A percentile compares a stretch with the other conserved stretches of the same genome.
These are phyloP conservation scores for Rosa lucieae DNA, from an alignment of 306 rosid genomes.

Conservation along the genomic window DNA sequence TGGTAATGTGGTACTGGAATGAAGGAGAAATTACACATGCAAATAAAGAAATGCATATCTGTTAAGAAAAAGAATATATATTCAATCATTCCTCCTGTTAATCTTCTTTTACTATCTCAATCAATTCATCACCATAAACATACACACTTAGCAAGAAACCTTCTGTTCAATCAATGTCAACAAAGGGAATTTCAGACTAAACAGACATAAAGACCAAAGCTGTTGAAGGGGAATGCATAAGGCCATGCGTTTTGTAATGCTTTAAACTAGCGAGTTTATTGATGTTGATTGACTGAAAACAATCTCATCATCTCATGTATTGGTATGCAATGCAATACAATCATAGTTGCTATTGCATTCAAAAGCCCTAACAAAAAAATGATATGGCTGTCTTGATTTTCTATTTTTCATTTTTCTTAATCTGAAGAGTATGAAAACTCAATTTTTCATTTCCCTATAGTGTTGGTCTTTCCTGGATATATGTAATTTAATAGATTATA, in stretches of 20 bases:
- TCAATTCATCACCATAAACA: neutral
- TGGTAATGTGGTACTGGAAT: slow-evolving; percentile 10
- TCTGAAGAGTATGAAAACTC: neutral
- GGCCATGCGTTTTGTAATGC: neutral
- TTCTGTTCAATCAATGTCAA: neutral
- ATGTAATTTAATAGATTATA: slow-evolving; percentile 10
- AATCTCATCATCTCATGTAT: neutral
- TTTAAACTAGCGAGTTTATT: neutral
- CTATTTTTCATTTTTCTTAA: neutral
- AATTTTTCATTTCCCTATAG: neutral
- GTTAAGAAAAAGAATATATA: neutral
- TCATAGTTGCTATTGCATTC: neutral
- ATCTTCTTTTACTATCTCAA: neutral
- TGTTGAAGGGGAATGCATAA: neutral
- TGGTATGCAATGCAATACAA: neutral
- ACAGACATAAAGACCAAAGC: neutral
- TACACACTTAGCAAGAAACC: neutral
- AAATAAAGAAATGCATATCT: neutral
- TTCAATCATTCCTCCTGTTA: neutral
- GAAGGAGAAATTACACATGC: neutral
- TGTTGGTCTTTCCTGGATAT: neutral
- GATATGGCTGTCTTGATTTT: neutral
- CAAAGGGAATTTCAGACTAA: neutral
- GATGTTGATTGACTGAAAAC: neutral
- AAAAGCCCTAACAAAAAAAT: neutral